Base-by-base conservation (phyloP, 768 basidiomycete species). In the Asterophora parasitica region DNA sequence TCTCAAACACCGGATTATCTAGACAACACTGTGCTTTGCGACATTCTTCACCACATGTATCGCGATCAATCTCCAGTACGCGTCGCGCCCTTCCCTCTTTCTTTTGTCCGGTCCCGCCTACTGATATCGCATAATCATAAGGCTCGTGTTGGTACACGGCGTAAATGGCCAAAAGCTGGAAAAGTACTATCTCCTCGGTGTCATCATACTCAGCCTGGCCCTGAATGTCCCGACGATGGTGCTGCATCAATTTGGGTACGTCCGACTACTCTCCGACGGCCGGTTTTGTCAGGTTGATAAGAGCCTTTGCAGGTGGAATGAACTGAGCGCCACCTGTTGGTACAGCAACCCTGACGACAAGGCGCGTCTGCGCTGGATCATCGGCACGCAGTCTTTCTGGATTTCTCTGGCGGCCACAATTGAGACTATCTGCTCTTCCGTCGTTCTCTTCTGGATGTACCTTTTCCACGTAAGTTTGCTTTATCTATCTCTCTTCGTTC, bases 131-230 rank as follows among this genome's bases (percentile, higher is more conserved):
- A 39, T 27, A 31, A 31, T 9, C 30, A 20, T n/a, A 2, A 61
- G 62, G 31, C 35, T 64, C 9, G 61, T 64, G n/a, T 44, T 64
- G 13, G 58, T 61, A 11, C 53, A 58, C 39, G 48, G 55, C 9
- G 45, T 59, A 7, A 61, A 64, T 44, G 62, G 62, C 3, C 56
- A 54, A 12, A 46, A n/a, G 35, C 41, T 64, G 49, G 62, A 64
- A 41, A 62, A 62, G 38, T 64, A 59, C 42, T 64, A 64, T 38
- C 12, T 63, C 8, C 39, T 58, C 17, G 52, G 37, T 31, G 54
- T 58, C 1, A 34, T 48, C 1, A 9, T 63, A 3, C 36, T 61
- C 4, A 55, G 55, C 19, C 12, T 54, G 5, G 48, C 44, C 1
- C 46, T 59, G 11, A 58, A 44, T 17, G 47, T 63, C 32, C 56